A percentile compares a stretch with the other conserved stretches of the same genome.
phyloP scores from a whole-genome alignment of 768 basidiomycete genomes.

The Lentinula detonsa region DNA sequence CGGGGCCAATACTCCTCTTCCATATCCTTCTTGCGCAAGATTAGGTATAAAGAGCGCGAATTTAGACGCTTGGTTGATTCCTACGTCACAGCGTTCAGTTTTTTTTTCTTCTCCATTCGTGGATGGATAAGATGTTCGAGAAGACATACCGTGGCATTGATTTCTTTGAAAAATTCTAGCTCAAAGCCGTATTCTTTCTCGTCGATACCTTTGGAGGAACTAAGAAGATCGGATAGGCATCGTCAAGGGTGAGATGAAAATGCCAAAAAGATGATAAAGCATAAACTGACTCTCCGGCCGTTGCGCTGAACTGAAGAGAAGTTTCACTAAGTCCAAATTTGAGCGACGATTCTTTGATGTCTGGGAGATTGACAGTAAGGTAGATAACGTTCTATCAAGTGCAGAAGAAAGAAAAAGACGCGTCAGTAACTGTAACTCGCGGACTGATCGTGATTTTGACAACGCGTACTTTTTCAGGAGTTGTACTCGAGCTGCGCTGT shows the following conservation, averaged over 20 bases:
- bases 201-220: constrained; percentile 33
- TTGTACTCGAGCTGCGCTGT: constrained; percentile 72
- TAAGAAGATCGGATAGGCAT: constrained; percentile 13
- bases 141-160: constrained; percentile 64
- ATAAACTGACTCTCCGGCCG: constrained; percentile 52
- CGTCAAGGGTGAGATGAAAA: constrained; percentile 7
- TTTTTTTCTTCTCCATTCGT: background rate
- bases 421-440: constrained; percentile 5
- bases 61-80: constrained; percentile 55
- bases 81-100: constrained; percentile 11
- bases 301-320: constrained; percentile 58
- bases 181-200: constrained; percentile 69
- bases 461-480: constrained; percentile 56
- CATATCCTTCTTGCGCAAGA: constrained; percentile 77
- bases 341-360: constrained; percentile 58
- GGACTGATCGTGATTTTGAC: background rate
- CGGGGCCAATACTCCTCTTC: constrained; percentile 87
- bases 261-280: background rate
- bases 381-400: constrained; percentile 74
- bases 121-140: background rate
- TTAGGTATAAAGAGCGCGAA: constrained; percentile 59
- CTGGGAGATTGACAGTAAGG: constrained; percentile 78
- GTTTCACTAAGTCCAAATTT: constrained; percentile 53
- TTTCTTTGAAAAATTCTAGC: constrained; percentile 69
- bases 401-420: constrained; percentile 12